A percentile compares a stretch with the other conserved stretches of the same genome.
phyloP scores from a whole-genome alignment of 75 land plant species.

The Ceratopteris richardii region DNA sequence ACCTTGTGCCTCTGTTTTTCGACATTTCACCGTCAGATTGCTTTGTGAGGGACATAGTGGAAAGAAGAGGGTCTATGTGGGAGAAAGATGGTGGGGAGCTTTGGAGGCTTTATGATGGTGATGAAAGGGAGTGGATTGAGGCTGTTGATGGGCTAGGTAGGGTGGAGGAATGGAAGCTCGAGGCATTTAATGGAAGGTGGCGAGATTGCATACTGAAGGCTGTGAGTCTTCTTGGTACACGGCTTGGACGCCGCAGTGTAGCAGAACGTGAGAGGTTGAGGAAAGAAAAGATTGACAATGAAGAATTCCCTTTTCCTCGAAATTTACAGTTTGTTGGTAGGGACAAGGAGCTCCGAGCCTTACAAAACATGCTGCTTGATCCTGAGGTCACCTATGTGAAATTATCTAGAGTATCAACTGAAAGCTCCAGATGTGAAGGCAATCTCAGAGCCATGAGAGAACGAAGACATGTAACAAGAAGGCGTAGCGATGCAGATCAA shows the following conservation, averaged over 20 bases:
- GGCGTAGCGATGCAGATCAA: slow-evolving; percentile 12
- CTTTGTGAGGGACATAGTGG: slow-evolving; percentile 23
- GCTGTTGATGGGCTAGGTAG: slow-evolving; percentile 51
- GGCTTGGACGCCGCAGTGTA: slow-evolving; percentile 60
- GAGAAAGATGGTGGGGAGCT: slow-evolving; percentile 42
- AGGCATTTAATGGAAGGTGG: slow-evolving; percentile 64
- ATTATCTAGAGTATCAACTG: background rate
- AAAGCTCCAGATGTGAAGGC: slow-evolving; percentile 1
- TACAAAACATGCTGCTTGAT: slow-evolving; percentile 53
- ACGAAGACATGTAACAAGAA: slow-evolving; percentile 4
- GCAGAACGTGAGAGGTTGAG: slow-evolving; percentile 18
- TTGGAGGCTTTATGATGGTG: slow-evolving; percentile 26
- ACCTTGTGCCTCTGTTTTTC: slow-evolving; percentile 68
- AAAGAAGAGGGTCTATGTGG: slow-evolving; percentile 32
- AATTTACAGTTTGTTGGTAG: slow-evolving; percentile 64
- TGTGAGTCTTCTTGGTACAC: slow-evolving; percentile 42
- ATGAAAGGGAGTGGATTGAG: slow-evolving; percentile 59
- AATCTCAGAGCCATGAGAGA: slow-evolving; percentile 10
- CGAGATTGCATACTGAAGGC: slow-evolving; percentile 51
- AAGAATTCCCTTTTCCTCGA: slow-evolving; percentile 63
- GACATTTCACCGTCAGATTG: slow-evolving; percentile 42
- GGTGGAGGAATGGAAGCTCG: slow-evolving; percentile 54
- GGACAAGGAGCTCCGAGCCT: slow-evolving; percentile 54
- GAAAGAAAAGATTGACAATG: slow-evolving; percentile 19
- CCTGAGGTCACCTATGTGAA: slow-evolving; percentile 42